A percentile compares a stretch with the other conserved stretches of the same genome.
phyloP scores from a whole-genome alignment of 306 rosid species.

The Vigna reflexopilosa region DNA sequence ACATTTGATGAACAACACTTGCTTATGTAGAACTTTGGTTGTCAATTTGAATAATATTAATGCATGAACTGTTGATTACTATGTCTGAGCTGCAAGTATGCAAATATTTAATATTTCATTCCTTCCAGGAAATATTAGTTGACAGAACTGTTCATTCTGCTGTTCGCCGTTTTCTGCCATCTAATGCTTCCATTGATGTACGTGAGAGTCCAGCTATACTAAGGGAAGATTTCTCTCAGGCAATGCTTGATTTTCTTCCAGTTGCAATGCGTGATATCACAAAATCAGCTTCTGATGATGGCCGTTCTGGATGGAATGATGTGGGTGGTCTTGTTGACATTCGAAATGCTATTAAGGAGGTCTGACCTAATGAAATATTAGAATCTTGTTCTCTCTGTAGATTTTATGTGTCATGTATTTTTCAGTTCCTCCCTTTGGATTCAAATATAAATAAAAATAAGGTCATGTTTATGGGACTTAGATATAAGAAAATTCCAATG shows the following conservation, averaged over 20 bases:
- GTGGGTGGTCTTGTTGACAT: conserved; percentile 95
- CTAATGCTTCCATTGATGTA: conserved; percentile 48
- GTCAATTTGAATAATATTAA: conserved; percentile 15
- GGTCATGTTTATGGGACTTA: too few relatives aligned
- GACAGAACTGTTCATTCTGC: conserved; percentile 96
- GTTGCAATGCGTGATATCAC: conserved; percentile 95
- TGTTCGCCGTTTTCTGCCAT: conserved; percentile 73
- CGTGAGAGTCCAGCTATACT: conserved; percentile 68
- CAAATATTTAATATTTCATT: conserved; percentile 30
- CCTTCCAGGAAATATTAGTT: conserved; percentile 86
- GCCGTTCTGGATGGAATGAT: conserved; percentile 94
- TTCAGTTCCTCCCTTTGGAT: not conserved
- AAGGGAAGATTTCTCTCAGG: conserved; percentile 79
- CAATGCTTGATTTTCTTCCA: conserved; percentile 93
- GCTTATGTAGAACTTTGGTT: conserved; percentile 29
- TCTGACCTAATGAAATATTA: conserved; percentile 41
- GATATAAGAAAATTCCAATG: too few relatives aligned
- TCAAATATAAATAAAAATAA: too few relatives aligned
- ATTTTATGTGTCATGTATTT: conserved; percentile 15
- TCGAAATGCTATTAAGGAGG: conserved; percentile 88
- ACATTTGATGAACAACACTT: conserved; percentile 15
- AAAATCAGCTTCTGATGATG: conserved; percentile 75
- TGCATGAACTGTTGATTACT: conserved; percentile 25
- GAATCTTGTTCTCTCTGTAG: conserved; percentile 17
- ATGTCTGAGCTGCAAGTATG: conserved; percentile 28